A percentile compares a stretch with the other conserved stretches of the same genome.
These are phyloP conservation scores for Fusarium sp. DNA, from an alignment of 2,329 filamentous ascomycete species.

Conservation along the genomic window DNA sequence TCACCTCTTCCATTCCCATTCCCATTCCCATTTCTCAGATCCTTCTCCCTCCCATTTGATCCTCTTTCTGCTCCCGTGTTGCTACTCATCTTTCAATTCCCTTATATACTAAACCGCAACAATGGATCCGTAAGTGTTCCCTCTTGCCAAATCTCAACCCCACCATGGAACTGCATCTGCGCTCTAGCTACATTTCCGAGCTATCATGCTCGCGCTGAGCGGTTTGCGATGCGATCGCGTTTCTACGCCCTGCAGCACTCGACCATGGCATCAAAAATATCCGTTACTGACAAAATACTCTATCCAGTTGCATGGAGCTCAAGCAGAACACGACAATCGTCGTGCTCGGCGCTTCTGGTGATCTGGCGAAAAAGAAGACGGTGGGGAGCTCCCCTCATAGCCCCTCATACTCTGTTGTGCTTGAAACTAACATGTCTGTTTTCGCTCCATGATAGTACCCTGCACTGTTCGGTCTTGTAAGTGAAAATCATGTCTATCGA, in stretches of 20 bases:
- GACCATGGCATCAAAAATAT: slow-evolving; percentile 2
- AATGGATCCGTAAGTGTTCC: slow-evolving; percentile 46
- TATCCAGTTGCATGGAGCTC: slow-evolving; percentile 79
- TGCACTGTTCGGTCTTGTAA: slow-evolving; percentile 94
- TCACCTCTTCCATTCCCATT: slow-evolving; percentile 37
- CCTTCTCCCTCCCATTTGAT: slow-evolving; percentile 27
- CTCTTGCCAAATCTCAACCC: slow-evolving; percentile 39
- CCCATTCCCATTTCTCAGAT: slow-evolving; percentile 33
- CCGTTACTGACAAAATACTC: slow-evolving; percentile 26
- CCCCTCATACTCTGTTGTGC: slow-evolving; percentile 22
- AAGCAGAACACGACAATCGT: slow-evolving; percentile 99
- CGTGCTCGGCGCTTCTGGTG: slow-evolving; percentile 95
- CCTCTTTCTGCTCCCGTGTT: slow-evolving; percentile 9
- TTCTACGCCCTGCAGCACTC: not conserved
- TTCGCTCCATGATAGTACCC: slow-evolving; percentile 75
- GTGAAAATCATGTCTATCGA: slow-evolving; percentile 53
- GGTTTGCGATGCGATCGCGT: slow-evolving; percentile 32
- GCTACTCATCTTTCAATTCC: slow-evolving; percentile 10
- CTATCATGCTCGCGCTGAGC: slow-evolving; percentile 36
- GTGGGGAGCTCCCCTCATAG: slow-evolving; percentile 62
- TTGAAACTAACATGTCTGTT: slow-evolving; percentile 40
- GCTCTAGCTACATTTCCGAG: slow-evolving; percentile 15
- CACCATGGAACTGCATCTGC: slow-evolving; percentile 35
- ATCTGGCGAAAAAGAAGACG: slow-evolving; percentile 99
- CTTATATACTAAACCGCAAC: slow-evolving; percentile 37